A percentile compares a stretch with the other conserved stretches of the same genome.
phyloP scores from a whole-genome alignment of 129 eudicot species.

The Kitagawia praeruptora region DNA sequence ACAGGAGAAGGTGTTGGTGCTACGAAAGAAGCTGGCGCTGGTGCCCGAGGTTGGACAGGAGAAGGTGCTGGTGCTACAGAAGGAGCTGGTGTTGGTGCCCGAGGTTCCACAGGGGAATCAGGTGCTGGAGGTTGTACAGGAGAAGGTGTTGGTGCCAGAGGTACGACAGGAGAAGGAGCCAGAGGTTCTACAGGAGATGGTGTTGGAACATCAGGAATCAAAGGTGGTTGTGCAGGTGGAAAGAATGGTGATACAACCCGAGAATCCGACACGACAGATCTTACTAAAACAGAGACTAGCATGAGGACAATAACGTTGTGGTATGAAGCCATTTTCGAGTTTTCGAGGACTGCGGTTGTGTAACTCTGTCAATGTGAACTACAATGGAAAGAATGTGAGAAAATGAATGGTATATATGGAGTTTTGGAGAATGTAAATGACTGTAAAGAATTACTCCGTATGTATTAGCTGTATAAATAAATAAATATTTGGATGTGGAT shows the following conservation, averaged over 20 bases:
- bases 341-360: neutral
- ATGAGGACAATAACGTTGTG: neutral
- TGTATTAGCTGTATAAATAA: no score
- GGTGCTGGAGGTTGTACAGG: neutral
- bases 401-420: neutral
- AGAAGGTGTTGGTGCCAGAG: neutral
- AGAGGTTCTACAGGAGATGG: conserved; percentile 10
- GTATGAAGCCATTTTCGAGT: conserved; percentile 9
- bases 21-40: neutral
- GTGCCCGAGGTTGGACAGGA: neutral
- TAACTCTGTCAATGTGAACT: no score
- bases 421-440: neutral
- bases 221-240: neutral
- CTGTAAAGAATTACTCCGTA: no score
- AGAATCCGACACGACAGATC: conserved; percentile 20
- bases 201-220: neutral
- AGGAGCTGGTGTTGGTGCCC: neutral
- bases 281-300: conserved; percentile 16
- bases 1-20: neutral
- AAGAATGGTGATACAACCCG: neutral
- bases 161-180: neutral
- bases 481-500: no score
- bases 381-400: no score
- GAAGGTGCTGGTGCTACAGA: neutral
- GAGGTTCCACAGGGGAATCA: neutral